These are phyloP conservation scores for Grigorovia transvaalensis DNA, from an alignment of 805 yeast genomes.

Conservation along the genomic window DNA sequence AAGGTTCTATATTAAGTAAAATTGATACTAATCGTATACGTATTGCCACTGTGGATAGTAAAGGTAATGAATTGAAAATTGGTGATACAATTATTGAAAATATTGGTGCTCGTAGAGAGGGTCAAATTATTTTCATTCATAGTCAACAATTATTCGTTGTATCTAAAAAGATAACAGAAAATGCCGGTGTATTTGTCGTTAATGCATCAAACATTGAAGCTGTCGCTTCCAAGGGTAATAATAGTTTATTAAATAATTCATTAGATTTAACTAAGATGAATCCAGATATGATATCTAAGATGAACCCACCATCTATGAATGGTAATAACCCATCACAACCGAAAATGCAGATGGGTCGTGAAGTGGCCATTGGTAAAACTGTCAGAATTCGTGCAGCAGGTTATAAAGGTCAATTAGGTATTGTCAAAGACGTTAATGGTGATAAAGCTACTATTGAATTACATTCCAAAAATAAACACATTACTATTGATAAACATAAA, in stretches of 20 bases:
- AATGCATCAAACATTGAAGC: constrained; percentile 69
- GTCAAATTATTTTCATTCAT: constrained; percentile 77
- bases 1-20: constrained; percentile 75
- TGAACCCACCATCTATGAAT: constrained; percentile 47
- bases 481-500: constrained; percentile 72
- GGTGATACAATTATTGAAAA: constrained; percentile 90
- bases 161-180: constrained; percentile 69
- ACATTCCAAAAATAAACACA: constrained; percentile 82
- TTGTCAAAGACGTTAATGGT: constrained; percentile 88
- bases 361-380: constrained; percentile 67
- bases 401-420: constrained; percentile 89
- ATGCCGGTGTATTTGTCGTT: constrained; percentile 84
- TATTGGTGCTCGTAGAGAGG: constrained; percentile 78
- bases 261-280: constrained; percentile 79
- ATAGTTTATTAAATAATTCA: constrained; percentile 32
- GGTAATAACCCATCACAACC: constrained; percentile 35
- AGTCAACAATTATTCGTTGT: constrained; percentile 70
- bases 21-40: constrained; percentile 60
- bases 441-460: constrained; percentile 84
- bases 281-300: constrained; percentile 42
- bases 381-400: constrained; percentile 85
- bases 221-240: constrained; percentile 66
- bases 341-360: constrained; percentile 60
- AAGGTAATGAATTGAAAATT: constrained; percentile 73
- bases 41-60: constrained; percentile 77